Evolutionary conservation across 257 asterid genomes (phyloP).

Genomic region (Thymus mandschuricus): DNA sequence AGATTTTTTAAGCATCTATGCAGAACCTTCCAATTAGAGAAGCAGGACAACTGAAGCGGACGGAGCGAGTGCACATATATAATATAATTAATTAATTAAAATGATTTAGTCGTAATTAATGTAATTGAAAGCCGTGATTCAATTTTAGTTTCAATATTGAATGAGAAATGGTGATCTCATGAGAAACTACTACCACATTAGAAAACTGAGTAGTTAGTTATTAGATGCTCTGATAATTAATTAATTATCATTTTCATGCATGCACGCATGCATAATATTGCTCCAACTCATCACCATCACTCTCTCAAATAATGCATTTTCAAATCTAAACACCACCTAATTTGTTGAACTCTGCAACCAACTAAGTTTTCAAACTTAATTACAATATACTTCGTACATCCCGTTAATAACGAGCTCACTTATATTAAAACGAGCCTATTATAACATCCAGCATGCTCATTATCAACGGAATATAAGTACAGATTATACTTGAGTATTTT

Average conservation of each 20-base stretch:
- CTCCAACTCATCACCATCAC: not conserved
- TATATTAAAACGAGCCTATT: too few relatives aligned
- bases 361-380: not conserved
- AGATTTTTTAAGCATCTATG: too few relatives aligned
- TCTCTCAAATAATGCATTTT: conserved; percentile 13
- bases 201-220: conserved; percentile 35
- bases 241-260: conserved; percentile 19
- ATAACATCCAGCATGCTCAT: too few relatives aligned
- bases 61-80: too few relatives aligned
- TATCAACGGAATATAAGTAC: too few relatives aligned
- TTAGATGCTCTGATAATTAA: conserved; percentile 17
- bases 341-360: not conserved
- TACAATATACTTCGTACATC: not conserved
- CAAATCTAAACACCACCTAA: conserved; percentile 31
- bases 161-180: conserved; percentile 29
- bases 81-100: too few relatives aligned
- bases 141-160: not conserved
- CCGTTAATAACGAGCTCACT: too few relatives aligned
- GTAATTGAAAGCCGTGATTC: not conserved
- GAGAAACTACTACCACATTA: conserved; percentile 20
- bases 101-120: not conserved
- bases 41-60: too few relatives aligned
- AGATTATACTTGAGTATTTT: too few relatives aligned
- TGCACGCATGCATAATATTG: conserved; percentile 25
- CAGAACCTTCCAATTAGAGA: too few relatives aligned